A percentile compares a stretch with the other conserved stretches of the same genome.
phyloP scores from a whole-genome alignment of 1,284 basidiomycete genomes.

The Phylloboletellus chloephorus region DNA sequence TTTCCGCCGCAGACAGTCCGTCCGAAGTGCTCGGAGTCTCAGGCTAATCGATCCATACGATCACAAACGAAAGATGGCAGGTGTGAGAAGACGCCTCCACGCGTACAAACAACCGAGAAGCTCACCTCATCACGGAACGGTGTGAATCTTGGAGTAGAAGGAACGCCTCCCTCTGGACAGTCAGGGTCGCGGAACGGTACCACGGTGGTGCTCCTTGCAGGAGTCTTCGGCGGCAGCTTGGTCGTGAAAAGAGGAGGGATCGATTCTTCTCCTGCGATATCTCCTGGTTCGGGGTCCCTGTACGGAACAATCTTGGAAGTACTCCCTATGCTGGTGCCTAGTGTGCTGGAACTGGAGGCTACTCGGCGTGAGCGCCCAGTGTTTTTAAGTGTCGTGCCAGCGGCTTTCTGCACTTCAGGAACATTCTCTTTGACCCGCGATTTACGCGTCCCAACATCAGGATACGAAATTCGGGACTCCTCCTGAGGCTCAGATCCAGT shows the following conservation, averaged over 20 bases:
- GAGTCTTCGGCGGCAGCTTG: slow-evolving; percentile 29
- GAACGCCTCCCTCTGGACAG: slow-evolving; percentile 21
- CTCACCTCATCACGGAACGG: slow-evolving; percentile 67
- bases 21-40: slow-evolving; percentile 29
- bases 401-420: slow-evolving; percentile 59
- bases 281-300: slow-evolving; percentile 41
- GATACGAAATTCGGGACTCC: slow-evolving; percentile 49
- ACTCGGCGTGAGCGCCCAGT: slow-evolving; percentile 49
- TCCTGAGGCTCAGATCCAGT: slow-evolving; percentile 44
- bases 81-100: slow-evolving; percentile 6
- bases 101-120: slow-evolving; percentile 1
- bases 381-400: slow-evolving; percentile 59
- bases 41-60: slow-evolving; percentile 17
- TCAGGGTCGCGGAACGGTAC: slow-evolving; percentile 39
- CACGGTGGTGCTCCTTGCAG: slow-evolving; percentile 27
- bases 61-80: slow-evolving; percentile 2
- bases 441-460: slow-evolving; percentile 68
- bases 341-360: slow-evolving; percentile 38
- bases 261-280: slow-evolving; percentile 15
- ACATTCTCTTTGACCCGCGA: slow-evolving; percentile 71
- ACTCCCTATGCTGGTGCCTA: slow-evolving; percentile 16
- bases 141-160: slow-evolving; percentile 52
- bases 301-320: slow-evolving; percentile 51
- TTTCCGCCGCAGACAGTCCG: slow-evolving; percentile 33
- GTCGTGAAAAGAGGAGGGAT: slow-evolving; percentile 30